Percentiles rank a stretch among this genome's conserved stretches.
phyloP scores from a whole-genome alignment of 2,329 filamentous ascomycete species.

The Lecanicillium sp. region DNA sequence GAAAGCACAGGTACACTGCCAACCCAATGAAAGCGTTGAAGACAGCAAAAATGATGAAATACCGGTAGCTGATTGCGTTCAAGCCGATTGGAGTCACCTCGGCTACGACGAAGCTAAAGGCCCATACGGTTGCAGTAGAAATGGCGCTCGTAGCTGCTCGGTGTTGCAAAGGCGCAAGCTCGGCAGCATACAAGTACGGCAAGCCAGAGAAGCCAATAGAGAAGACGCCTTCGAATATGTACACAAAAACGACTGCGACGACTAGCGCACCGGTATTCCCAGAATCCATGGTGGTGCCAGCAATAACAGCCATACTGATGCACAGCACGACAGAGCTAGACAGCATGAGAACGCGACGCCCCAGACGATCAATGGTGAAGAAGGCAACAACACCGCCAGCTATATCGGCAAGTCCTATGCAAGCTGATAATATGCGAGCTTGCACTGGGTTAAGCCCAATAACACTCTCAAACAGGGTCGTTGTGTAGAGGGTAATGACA shows the following conservation, averaged over 20 bases:
- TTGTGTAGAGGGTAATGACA: slow-evolving; percentile 18
- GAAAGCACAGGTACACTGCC: slow-evolving; percentile 27
- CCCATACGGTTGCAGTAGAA: slow-evolving; percentile 36
- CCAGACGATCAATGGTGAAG: slow-evolving; percentile 19
- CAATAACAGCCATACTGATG: slow-evolving; percentile 17
- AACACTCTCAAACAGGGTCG: slow-evolving; percentile 18
- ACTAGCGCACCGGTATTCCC: slow-evolving; percentile 16
- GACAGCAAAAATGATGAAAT: slow-evolving; percentile 34
- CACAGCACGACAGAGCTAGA: slow-evolving; percentile 18
- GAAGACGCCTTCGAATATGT: slow-evolving; percentile 61
- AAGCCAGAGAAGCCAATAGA: slow-evolving; percentile 57
- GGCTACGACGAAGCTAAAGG: slow-evolving; percentile 39
- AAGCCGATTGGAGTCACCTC: slow-evolving; percentile 59
- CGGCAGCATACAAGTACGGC: slow-evolving; percentile 51
- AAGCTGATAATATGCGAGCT: slow-evolving; percentile 15
- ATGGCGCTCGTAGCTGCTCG: slow-evolving; percentile 40
- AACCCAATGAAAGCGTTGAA: slow-evolving; percentile 37
- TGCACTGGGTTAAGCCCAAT: slow-evolving; percentile 14
- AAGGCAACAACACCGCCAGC: slow-evolving; percentile 18
- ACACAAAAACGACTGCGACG: slow-evolving; percentile 39
- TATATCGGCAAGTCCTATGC: slow-evolving; percentile 24
- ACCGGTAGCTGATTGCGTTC: slow-evolving; percentile 46
- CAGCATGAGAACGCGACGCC: slow-evolving; percentile 13
- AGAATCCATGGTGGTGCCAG: slow-evolving; percentile 16
- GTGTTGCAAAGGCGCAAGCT: slow-evolving; percentile 41